Conservation (phyloP, 2,329 filamentous ascomycete genomes). For the Epichloe sylvatica region DNA sequence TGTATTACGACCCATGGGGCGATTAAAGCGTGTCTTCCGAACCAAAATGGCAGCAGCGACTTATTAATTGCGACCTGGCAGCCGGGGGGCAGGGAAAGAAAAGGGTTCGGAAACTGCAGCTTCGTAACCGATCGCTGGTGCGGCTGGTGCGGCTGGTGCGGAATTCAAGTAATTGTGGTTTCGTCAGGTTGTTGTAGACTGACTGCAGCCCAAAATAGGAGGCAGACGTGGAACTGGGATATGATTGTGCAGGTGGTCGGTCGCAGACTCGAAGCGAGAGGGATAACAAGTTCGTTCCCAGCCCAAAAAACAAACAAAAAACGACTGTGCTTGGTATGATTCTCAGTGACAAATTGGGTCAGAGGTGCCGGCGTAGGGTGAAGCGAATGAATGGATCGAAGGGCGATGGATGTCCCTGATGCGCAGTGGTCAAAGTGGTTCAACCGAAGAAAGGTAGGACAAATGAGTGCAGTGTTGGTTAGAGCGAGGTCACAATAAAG, state of each 20-base stretch:
- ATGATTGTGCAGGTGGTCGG: no score
- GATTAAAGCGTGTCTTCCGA: constrained; percentile 3
- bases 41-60: not conserved
- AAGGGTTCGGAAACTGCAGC: not conserved
- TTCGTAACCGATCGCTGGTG: not conserved
- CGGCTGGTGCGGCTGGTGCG: not conserved
- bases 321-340: no score
- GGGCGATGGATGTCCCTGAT: not conserved
- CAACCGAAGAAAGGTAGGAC: not conserved
- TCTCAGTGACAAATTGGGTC: no score
- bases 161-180: not conserved
- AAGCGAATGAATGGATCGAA: not conserved
- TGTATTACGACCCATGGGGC: constrained; percentile 10
- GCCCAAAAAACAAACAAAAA: no score
- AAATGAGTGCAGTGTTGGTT: not conserved
- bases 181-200: not conserved
- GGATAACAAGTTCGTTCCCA: no score
- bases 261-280: no score
- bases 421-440: not conserved
- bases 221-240: no score
- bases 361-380: not conserved
- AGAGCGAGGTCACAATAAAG: not conserved
- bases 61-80: not conserved
- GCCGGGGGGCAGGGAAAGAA: not conserved
- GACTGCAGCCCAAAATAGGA: not conserved